Evolutionary conservation across 2,329 filamentous ascomycete species (phyloP).

Genomic region (Huntiella savannae): DNA sequence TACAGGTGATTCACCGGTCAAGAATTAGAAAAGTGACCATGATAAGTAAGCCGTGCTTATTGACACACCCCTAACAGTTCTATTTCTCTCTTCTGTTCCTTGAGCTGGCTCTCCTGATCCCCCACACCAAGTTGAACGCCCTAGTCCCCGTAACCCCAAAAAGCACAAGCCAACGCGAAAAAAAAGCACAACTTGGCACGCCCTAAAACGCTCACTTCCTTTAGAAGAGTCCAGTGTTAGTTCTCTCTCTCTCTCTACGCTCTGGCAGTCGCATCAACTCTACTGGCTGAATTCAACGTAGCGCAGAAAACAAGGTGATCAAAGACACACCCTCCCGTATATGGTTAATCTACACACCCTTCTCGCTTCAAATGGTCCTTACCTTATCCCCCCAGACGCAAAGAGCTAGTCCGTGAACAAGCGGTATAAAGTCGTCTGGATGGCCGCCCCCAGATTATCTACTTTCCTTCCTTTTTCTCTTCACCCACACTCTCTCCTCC

Average conservation of each 20-base stretch:
- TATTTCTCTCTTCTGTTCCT: too few relatives aligned
- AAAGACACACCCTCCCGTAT: background rate
- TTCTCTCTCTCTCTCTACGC: too few relatives aligned
- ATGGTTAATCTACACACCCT: background rate
- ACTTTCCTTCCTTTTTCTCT: constrained; percentile 17
- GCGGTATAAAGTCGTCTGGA: constrained; percentile 29
- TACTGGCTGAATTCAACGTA: background rate
- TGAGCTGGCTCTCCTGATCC: too few relatives aligned
- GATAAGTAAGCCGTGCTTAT: too few relatives aligned
- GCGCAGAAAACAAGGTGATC: background rate
- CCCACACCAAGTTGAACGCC: too few relatives aligned
- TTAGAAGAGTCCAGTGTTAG: background rate
- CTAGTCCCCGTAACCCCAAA: too few relatives aligned
- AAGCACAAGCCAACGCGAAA: too few relatives aligned
- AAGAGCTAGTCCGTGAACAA: background rate
- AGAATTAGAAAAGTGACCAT: too few relatives aligned
- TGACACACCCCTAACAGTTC: too few relatives aligned
- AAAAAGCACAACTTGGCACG: too few relatives aligned
- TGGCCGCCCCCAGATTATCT: constrained; percentile 17
- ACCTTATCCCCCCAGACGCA: background rate
- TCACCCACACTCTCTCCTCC: constrained; percentile 30
- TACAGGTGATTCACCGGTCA: too few relatives aligned
- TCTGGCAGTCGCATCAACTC: background rate
- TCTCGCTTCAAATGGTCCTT: background rate
- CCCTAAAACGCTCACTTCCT: background rate